phyloP scores from a whole-genome alignment of 305 asterid genomes.

The Euphrasia arctica region DNA sequence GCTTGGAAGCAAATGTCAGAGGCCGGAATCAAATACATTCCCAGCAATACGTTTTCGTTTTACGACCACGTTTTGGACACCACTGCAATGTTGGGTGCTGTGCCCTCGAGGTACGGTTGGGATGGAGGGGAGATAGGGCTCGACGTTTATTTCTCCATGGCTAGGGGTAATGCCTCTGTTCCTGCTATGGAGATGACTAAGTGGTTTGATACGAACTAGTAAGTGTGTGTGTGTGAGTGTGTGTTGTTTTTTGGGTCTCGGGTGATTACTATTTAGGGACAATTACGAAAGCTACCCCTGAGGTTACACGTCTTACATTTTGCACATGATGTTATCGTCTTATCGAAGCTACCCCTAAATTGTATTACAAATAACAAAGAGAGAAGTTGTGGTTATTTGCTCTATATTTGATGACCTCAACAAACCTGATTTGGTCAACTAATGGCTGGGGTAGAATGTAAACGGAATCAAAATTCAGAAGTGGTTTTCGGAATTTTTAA shows the following conservation, averaged over 20 bases:
- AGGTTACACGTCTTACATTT: too few relatives aligned
- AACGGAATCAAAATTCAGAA: too few relatives aligned
- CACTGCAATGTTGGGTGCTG: conserved; percentile 59
- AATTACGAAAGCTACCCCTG: too few relatives aligned
- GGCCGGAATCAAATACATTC: conserved; percentile 55
- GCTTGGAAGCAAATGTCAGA: conserved; percentile 60
- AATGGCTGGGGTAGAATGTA: too few relatives aligned
- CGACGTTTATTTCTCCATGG: conserved; percentile 54
- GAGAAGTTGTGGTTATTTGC: too few relatives aligned
- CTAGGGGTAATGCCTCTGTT: conserved; percentile 56
- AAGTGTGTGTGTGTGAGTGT: conserved; percentile 23
- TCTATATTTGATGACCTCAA: too few relatives aligned
- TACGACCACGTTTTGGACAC: conserved; percentile 59
- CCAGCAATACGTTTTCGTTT: conserved; percentile 59
- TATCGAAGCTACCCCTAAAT: too few relatives aligned
- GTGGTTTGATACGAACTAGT: conserved; percentile 71
- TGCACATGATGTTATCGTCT: too few relatives aligned
- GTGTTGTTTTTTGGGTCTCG: not conserved
- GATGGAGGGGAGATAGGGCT: conserved; percentile 54
- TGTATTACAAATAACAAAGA: too few relatives aligned
- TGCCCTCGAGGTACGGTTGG: conserved; percentile 65
- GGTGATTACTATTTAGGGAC: not conserved
- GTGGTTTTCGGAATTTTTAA: not conserved
- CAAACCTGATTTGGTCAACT: too few relatives aligned
- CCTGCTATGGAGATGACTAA: conserved; percentile 76